Evolutionary conservation across 148 eudicot genomes (phyloP).

Genomic region (Heliamphora exappendiculata): DNA sequence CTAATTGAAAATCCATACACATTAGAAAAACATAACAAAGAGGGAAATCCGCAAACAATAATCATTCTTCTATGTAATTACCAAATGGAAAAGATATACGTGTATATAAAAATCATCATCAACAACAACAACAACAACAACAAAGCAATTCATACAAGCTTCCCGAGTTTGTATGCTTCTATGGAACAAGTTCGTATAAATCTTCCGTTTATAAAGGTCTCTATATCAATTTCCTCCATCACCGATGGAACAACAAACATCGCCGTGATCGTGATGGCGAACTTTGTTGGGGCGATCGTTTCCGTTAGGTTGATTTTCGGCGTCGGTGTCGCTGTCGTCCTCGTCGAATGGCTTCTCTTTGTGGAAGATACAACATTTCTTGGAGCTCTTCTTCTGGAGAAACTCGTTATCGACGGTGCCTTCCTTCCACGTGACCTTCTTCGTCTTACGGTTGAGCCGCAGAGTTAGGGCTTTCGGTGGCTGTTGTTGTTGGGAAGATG

Average conservation of each 20-base stretch:
- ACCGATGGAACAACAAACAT: slow-evolving; percentile 28
- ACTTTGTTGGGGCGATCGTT: neutral
- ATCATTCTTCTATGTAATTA: neutral
- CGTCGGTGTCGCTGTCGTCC: slow-evolving; percentile 66
- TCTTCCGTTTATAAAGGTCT: neutral
- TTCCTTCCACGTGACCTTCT: slow-evolving; percentile 85
- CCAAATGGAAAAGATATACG: neutral
- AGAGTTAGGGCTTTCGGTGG: slow-evolving; percentile 52
- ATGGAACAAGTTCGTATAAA: neutral
- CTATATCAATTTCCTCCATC: slow-evolving; percentile 9
- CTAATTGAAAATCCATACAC: neutral
- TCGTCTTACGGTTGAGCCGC: slow-evolving; percentile 58
- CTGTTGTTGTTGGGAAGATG: slow-evolving; percentile 19
- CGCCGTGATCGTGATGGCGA: slow-evolving; percentile 20
- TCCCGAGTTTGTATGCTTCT: neutral
- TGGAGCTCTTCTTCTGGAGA: slow-evolving; percentile 78
- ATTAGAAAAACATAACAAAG: neutral
- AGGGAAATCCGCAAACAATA: neutral
- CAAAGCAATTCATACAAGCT: neutral
- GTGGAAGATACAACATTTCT: slow-evolving; percentile 87
- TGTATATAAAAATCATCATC: too few species aligned
- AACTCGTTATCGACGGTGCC: slow-evolving; percentile 87
- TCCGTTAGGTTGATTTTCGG: slow-evolving; percentile 4
- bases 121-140: neutral
- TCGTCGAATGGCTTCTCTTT: slow-evolving; percentile 87